These are phyloP conservation scores for Podospora bellae-mahoneyi DNA, from an alignment of 495 filamentous ascomycete species.

Conservation along the genomic window DNA sequence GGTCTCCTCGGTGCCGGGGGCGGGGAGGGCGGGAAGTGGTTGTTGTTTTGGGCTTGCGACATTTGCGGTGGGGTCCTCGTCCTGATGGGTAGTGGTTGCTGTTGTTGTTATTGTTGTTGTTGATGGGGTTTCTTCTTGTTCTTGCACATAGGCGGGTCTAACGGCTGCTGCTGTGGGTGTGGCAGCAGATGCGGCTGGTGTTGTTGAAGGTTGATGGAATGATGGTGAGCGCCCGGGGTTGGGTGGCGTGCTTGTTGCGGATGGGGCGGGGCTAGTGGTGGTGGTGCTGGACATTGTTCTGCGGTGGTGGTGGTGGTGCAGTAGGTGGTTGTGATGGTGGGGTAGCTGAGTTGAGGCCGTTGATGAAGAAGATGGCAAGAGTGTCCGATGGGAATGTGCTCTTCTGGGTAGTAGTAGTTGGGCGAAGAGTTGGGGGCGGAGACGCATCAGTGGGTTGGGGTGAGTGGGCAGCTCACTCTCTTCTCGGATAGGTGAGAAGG, in stretches of 20 bases:
- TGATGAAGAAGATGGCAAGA: background rate
- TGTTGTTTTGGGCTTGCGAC: background rate
- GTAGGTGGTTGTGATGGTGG: background rate
- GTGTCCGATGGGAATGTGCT: background rate
- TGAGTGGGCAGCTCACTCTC: background rate
- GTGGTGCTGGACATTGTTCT: background rate
- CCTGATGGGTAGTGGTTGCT: background rate
- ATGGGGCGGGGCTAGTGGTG: constrained; percentile 18
- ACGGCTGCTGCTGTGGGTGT: background rate
- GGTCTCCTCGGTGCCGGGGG: constrained; percentile 17
- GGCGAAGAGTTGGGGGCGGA: background rate
- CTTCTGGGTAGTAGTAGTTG: background rate
- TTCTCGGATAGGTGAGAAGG: background rate
- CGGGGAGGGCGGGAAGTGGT: constrained; percentile 25
- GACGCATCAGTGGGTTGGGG: background rate
- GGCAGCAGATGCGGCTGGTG: background rate
- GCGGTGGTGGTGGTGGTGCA: background rate
- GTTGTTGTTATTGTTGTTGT: background rate
- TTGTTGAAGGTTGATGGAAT: background rate
- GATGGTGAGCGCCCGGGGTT: constrained; percentile 30
- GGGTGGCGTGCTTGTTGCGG: constrained; percentile 32
- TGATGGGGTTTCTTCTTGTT: background rate
- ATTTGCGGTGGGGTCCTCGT: background rate
- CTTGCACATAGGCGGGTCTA: background rate
- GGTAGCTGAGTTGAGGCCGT: background rate